These are phyloP conservation scores for Phytophthora aleatoria DNA, from an alignment of 352 stramenopile genomes.

Conservation along the genomic window DNA sequence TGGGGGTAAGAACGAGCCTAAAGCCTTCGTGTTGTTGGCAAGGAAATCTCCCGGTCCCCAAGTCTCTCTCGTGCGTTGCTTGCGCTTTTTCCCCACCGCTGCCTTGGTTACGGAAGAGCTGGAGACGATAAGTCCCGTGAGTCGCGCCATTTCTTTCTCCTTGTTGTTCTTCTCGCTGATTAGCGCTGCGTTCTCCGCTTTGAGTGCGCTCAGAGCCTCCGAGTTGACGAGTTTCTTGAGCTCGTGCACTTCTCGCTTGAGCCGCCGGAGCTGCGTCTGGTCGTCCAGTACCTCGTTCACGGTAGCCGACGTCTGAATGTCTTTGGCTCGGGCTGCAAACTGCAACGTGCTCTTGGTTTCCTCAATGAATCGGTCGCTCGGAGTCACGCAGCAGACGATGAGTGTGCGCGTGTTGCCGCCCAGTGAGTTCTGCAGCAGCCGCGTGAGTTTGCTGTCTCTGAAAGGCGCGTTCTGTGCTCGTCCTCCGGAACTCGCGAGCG, in stretches of 20 bases:
- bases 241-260: constrained; percentile 76
- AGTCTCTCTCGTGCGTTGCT: constrained; percentile 57
- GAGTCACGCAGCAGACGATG: constrained; percentile 88
- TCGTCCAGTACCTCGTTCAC: constrained; percentile 94
- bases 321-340: constrained; percentile 93
- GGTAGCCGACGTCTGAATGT: constrained; percentile 76
- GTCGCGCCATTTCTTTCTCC: constrained; percentile 59
- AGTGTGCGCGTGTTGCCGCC: constrained; percentile 92
- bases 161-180: constrained; percentile 60
- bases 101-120: constrained; percentile 41
- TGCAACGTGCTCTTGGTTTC: constrained; percentile 92
- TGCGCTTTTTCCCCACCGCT: constrained; percentile 25
- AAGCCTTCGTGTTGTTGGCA: constrained; percentile 28
- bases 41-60: constrained; percentile 76
- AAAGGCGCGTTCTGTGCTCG: constrained; percentile 71
- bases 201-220: constrained; percentile 56
- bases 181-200: constrained; percentile 76
- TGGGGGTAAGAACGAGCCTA: constrained; percentile 20
- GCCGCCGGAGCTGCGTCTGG: constrained; percentile 75
- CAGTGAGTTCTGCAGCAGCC: constrained; percentile 90
- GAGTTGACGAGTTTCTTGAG: constrained; percentile 68
- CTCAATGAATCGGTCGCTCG: constrained; percentile 74
- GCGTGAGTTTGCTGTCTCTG: constrained; percentile 92
- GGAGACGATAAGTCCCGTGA: constrained; percentile 68
- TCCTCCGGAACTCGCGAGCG: constrained; percentile 48